These are phyloP conservation scores for rapeseed (Brassica napus) DNA, from an alignment of 345 rosid genomes.

Conservation along the genomic window Da-Ae NC_063442.1:38519001-38519500, in stretches of 20 bases:
- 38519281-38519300: neutral
- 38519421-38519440: no score
- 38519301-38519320: neutral
- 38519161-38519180: no score
- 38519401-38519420: no score
- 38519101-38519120: neutral
- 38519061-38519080: neutral
- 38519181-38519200: neutral
- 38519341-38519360: no score
- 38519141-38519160: neutral
- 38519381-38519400: no score
- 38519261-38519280: neutral
- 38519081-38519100: neutral
- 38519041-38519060: neutral
- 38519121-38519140: neutral
- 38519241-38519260: neutral
- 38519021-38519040: neutral
- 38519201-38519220: neutral
- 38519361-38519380: no score
- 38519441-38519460: no score
- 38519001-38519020: neutral
- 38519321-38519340: no score
- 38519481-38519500: no score
- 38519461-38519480: no score
- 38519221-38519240: neutral